These are phyloP conservation scores for Abrus precatorius DNA, from an alignment of 306 rosid genomes.

Conservation along the genomic window DNA sequence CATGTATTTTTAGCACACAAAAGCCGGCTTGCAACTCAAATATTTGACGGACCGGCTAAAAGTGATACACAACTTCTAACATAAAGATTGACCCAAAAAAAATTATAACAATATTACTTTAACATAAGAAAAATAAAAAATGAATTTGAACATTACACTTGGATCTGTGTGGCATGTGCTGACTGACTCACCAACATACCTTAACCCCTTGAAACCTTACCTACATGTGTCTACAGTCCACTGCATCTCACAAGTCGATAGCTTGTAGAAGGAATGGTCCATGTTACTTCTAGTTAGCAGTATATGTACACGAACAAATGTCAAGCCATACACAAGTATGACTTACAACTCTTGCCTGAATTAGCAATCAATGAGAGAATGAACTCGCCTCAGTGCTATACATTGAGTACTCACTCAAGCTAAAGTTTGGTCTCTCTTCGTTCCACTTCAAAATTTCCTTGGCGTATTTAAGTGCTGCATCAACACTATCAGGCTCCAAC, in stretches of 20 bases:
- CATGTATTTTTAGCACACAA: constrained; percentile 16
- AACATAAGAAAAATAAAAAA: constrained; percentile 46
- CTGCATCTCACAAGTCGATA: constrained; percentile 45
- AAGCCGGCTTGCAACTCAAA: constrained; percentile 43
- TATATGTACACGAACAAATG: constrained; percentile 56
- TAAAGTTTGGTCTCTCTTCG: constrained; percentile 85
- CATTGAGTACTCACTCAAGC: constrained; percentile 85
- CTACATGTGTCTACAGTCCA: constrained; percentile 40
- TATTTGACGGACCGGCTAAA: constrained; percentile 6
- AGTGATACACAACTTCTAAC: constrained; percentile 49
- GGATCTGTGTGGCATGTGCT: constrained; percentile 43
- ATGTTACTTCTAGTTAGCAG: constrained; percentile 49
- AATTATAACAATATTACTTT: constrained; percentile 25
- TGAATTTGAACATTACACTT: constrained; percentile 50
- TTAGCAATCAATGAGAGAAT: constrained; percentile 64
- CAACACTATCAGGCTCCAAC: constrained; percentile 84
- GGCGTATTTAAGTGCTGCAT: constrained; percentile 83
- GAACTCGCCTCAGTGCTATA: constrained; percentile 85
- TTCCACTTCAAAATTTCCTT: constrained; percentile 95
- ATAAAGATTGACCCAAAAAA: not conserved
- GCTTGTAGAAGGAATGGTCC: constrained; percentile 41
- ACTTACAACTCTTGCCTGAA: constrained; percentile 54
- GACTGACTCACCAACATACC: constrained; percentile 43
- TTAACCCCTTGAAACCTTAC: constrained; percentile 42
- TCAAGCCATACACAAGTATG: constrained; percentile 44